phyloP scores from a whole-genome alignment of 148 eudicot genomes.

The Rhododendron vialii region DNA sequence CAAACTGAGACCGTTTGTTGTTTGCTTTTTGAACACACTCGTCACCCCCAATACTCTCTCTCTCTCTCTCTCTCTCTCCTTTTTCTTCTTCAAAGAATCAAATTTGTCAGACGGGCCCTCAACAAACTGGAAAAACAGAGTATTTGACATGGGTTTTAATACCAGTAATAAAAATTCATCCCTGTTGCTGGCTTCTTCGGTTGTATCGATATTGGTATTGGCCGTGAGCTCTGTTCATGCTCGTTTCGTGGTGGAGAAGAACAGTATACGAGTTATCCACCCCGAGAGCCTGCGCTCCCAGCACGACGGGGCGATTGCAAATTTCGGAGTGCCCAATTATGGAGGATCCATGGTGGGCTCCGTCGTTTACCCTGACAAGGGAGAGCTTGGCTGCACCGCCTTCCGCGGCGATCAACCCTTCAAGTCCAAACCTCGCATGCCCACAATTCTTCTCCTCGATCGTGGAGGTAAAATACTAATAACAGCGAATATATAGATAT shows the following conservation, averaged over 20 bases:
- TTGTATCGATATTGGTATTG: neutral
- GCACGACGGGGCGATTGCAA: conserved; percentile 78
- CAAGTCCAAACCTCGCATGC: conserved; percentile 53
- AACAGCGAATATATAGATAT: neutral
- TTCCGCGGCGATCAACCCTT: conserved; percentile 77
- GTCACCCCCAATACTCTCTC: neutral
- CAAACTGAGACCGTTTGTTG: neutral
- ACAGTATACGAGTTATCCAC: conserved; percentile 50
- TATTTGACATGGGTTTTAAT: neutral
- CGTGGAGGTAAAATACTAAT: conserved; percentile 64
- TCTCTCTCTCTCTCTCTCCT: neutral
- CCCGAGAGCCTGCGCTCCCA: conserved; percentile 42
- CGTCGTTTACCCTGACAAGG: conserved; percentile 53
- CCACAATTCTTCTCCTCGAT: conserved; percentile 75
- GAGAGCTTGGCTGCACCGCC: conserved; percentile 43
- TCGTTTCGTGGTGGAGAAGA: conserved; percentile 81
- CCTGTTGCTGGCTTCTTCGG: neutral
- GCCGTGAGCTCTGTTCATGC: conserved; percentile 16
- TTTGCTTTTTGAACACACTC: neutral
- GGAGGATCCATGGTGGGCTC: conserved; percentile 88
- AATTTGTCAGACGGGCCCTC: neutral
- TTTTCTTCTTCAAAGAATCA: neutral
- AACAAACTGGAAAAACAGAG: neutral
- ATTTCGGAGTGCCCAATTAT: conserved; percentile 88
- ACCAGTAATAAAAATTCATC: neutral